phyloP scores from a whole-genome alignment of 306 rosid species.

The barrel medic (Medicago truncatula) region MtrunA17r5.0-ANR NC_053046.1:8487501-8488000 shows the following conservation, averaged over 20 bases:
- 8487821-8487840: slow-evolving; percentile 92
- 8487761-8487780: slow-evolving; percentile 88
- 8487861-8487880: background rate
- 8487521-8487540: slow-evolving; percentile 53
- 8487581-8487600: slow-evolving; percentile 38
- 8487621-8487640: slow-evolving; percentile 46
- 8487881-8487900: background rate
- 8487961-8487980: slow-evolving; percentile 61
- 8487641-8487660: slow-evolving; percentile 58
- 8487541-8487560: slow-evolving; percentile 36
- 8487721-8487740: slow-evolving; percentile 72
- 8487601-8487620: slow-evolving; percentile 24
- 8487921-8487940: slow-evolving; percentile 78
- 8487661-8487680: slow-evolving; percentile 82
- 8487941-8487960: slow-evolving; percentile 49
- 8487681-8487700: slow-evolving; percentile 71
- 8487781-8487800: slow-evolving; percentile 90
- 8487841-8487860: background rate
- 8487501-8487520: slow-evolving; percentile 65
- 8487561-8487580: slow-evolving; percentile 2
- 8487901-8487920: slow-evolving; percentile 67
- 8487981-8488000: slow-evolving; percentile 42
- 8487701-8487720: slow-evolving; percentile 79
- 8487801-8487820: slow-evolving; percentile 70
- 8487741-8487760: slow-evolving; percentile 80